Conservation (phyloP, 768 basidiomycete genomes). For the Russula abietina region DNA sequence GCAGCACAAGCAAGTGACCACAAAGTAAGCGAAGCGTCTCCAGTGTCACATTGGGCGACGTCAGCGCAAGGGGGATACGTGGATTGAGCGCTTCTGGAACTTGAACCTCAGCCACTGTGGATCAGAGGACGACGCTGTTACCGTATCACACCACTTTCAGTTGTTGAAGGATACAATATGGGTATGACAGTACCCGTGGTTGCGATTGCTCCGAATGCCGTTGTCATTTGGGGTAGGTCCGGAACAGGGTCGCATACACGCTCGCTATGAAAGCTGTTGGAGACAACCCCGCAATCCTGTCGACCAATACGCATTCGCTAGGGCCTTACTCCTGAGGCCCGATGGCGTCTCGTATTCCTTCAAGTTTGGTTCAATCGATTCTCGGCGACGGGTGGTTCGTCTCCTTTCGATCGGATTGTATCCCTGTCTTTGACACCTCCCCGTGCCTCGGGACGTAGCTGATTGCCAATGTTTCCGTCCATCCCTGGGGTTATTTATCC, state of each 20-base stretch:
- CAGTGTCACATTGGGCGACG: neutral
- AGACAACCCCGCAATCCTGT: neutral
- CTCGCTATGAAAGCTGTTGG: no score
- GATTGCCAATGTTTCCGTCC: neutral
- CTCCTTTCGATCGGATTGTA: neutral
- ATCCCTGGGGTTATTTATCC: constrained; percentile 3
- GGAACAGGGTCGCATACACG: neutral
- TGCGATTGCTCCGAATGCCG: no score
- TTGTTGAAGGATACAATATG: no score
- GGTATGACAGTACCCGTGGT: no score
- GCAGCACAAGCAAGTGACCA: no score
- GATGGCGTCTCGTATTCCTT: neutral
- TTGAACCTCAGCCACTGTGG: neutral
- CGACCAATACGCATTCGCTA: neutral
- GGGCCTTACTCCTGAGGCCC: no score
- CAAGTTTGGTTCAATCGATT: neutral
- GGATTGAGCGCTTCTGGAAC: no score
- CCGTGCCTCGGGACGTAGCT: neutral
- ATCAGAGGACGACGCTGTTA: neutral
- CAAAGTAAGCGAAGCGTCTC: no score
- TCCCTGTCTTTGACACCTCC: neutral
- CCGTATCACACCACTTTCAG: neutral
- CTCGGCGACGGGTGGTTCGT: neutral
- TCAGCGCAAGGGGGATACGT: neutral
- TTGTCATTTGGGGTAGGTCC: neutral